A percentile compares a stretch with the other conserved stretches of the same genome.
These are phyloP conservation scores for Trifolium fragiferum DNA, from an alignment of 306 rosid species.

Conservation along the genomic window DNA sequence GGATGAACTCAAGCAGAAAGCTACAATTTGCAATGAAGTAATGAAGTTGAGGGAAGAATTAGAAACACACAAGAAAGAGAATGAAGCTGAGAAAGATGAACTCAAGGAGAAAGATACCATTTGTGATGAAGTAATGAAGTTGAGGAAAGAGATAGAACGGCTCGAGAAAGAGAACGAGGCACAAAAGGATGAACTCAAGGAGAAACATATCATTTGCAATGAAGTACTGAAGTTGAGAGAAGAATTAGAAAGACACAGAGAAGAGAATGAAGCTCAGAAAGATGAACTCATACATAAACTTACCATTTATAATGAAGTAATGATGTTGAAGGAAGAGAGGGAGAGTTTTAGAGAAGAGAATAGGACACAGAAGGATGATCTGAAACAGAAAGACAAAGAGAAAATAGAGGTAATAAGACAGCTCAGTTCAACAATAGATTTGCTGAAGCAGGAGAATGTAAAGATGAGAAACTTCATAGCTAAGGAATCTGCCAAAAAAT, in stretches of 20 bases:
- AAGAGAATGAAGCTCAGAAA: conserved; percentile 51
- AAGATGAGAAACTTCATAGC: conserved; percentile 59
- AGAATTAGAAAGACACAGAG: conserved; percentile 49
- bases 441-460: conserved; percentile 74
- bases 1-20: not conserved
- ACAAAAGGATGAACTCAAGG: conserved; percentile 36
- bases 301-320: conserved; percentile 42
- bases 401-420: conserved; percentile 79
- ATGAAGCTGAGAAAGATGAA: conserved; percentile 37
- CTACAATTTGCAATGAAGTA: not conserved
- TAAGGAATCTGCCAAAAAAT: conserved; percentile 49
- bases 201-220: conserved; percentile 8
- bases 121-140: conserved; percentile 47
- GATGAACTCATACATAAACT: conserved; percentile 41
- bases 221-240: conserved; percentile 50
- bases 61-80: conserved; percentile 55
- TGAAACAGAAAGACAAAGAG: conserved; percentile 77
- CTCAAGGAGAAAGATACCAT: not conserved
- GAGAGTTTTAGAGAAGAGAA: conserved; percentile 60
- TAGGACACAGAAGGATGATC: conserved; percentile 47
- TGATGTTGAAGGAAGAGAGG: conserved; percentile 57
- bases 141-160: conserved; percentile 55
- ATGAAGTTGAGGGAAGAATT: conserved; percentile 54
- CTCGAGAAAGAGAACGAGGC: conserved; percentile 54
- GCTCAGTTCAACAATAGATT: conserved; percentile 68